phyloP scores from a whole-genome alignment of 306 rosid species.

The Acacia confusa region DNA sequence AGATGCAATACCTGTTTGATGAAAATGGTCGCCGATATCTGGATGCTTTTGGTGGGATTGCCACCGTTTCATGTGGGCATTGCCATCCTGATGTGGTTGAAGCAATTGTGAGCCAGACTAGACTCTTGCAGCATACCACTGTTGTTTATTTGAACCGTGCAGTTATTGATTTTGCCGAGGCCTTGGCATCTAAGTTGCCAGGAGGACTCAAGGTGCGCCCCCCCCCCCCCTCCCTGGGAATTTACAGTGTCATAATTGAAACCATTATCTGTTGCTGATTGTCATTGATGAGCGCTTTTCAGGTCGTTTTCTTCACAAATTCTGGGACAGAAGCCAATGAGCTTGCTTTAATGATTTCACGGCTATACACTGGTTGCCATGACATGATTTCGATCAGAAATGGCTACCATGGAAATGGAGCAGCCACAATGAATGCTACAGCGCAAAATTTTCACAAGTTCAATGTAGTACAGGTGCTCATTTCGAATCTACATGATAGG shows the following conservation, averaged over 20 bases:
- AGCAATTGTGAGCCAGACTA: conserved; percentile 41
- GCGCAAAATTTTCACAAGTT: conserved; percentile 46
- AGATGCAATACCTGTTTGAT: conserved; percentile 53
- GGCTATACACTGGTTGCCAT: conserved; percentile 44
- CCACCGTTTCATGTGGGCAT: conserved; percentile 54
- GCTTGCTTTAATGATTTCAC: conserved; percentile 49
- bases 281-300: conserved; percentile 7
- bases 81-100: conserved; percentile 51
- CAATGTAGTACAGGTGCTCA: conserved; percentile 44
- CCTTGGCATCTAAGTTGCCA: conserved; percentile 44
- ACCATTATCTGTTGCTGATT: neutral
- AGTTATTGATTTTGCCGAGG: conserved; percentile 48
- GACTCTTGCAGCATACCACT: conserved; percentile 50
- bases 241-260: neutral
- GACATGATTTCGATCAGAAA: conserved; percentile 53
- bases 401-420: conserved; percentile 56
- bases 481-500: conserved; percentile 11
- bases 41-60: conserved; percentile 54
- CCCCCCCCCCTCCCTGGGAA: neutral
- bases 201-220: conserved; percentile 42
- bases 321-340: conserved; percentile 60
- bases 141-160: conserved; percentile 45
- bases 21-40: conserved; percentile 49
- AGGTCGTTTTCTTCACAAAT: conserved; percentile 54
- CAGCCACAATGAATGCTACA: conserved; percentile 46